Evolutionary conservation across 1,139 yeast genomes (phyloP).

Genomic region (Pichia cactophila): DNA sequence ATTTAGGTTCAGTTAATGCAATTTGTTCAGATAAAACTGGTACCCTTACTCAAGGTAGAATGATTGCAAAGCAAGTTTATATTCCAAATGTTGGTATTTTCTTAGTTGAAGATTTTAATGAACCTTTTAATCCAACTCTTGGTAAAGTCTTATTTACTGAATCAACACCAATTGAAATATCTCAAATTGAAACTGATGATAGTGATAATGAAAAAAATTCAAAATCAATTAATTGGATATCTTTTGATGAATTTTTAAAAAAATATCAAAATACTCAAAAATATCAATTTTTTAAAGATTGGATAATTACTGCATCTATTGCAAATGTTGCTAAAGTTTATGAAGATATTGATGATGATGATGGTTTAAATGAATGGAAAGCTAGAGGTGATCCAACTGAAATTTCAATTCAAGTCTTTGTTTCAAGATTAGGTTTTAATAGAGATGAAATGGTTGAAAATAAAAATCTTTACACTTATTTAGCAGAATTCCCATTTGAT

Average conservation of each 20-base stretch:
- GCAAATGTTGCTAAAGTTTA: constrained; percentile 66
- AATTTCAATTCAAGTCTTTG: constrained; percentile 72
- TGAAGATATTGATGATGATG: constrained; percentile 34
- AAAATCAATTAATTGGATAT: constrained; percentile 18
- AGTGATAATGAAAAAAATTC: neutral
- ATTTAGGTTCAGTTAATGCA: constrained; percentile 72
- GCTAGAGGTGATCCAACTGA: constrained; percentile 86
- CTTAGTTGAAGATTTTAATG: constrained; percentile 50
- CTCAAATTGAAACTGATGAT: constrained; percentile 27
- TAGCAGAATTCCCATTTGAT: constrained; percentile 71
- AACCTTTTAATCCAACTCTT: constrained; percentile 65
- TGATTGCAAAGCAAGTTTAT: constrained; percentile 70
- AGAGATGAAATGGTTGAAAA: constrained; percentile 39
- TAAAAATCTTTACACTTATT: constrained; percentile 32
- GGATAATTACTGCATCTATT: constrained; percentile 56
- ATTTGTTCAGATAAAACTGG: constrained; percentile 84
- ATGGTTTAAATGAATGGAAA: constrained; percentile 47
- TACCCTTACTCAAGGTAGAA: constrained; percentile 71
- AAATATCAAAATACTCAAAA: constrained; percentile 17
- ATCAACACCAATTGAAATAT: constrained; percentile 37
- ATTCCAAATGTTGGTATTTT: constrained; percentile 69
- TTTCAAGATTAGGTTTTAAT: constrained; percentile 44
- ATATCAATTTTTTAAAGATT: constrained; percentile 33
- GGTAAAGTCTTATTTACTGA: constrained; percentile 46
- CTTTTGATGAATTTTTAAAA: constrained; percentile 18